These are phyloP conservation scores for Casuarina glauca DNA, from an alignment of 306 rosid species.

Conservation along the genomic window DNA sequence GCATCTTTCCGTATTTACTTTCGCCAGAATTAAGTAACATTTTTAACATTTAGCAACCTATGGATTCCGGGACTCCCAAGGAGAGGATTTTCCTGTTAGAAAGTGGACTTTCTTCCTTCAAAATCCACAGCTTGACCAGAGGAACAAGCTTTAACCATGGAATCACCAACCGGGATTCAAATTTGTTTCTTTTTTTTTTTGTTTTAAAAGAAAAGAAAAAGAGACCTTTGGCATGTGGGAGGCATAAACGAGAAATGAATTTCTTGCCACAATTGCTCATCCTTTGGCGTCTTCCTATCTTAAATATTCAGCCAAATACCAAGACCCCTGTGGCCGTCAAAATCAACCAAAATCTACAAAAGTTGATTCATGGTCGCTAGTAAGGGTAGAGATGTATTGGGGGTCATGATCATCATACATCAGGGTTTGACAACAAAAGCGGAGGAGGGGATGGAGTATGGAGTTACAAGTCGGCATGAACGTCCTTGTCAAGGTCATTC, in stretches of 20 bases:
- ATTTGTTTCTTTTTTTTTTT: background rate
- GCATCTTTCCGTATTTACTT: conserved; percentile 17
- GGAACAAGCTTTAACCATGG: background rate
- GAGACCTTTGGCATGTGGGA: background rate
- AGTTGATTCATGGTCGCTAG: too few species aligned
- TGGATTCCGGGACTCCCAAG: conserved; percentile 10
- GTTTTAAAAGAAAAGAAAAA: too few species aligned
- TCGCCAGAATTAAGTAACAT: background rate
- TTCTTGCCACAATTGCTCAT: background rate
- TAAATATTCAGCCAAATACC: background rate
- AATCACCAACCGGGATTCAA: background rate
- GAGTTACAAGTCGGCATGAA: too few species aligned
- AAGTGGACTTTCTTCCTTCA: background rate
- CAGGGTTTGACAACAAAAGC: too few species aligned
- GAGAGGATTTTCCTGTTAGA: conserved; percentile 3
- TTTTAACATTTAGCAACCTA: conserved; percentile 10
- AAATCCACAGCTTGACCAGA: background rate
- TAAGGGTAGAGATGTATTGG: too few species aligned
- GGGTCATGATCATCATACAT: too few species aligned
- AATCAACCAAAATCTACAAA: background rate
- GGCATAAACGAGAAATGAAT: background rate
- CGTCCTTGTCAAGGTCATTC: conserved; percentile 21
- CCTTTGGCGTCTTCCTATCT: background rate
- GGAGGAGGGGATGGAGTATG: too few species aligned
- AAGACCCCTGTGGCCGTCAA: too few species aligned